These are phyloP conservation scores for Stachybotrys chartarum DNA, from an alignment of 2,329 filamentous ascomycete species.

Conservation along the genomic window DNA sequence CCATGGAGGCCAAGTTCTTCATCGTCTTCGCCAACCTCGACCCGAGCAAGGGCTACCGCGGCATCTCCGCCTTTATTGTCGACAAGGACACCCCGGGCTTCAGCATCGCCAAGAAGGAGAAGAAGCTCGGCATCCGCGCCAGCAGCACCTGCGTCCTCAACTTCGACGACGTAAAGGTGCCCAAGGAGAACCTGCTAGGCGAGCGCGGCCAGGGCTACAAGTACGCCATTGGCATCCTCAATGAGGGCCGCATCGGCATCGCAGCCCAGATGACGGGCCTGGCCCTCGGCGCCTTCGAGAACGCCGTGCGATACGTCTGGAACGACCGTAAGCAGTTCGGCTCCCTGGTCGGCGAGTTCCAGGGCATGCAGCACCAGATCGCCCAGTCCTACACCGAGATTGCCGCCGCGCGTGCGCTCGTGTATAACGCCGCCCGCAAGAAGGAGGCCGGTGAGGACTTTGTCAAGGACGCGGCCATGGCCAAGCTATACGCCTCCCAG, in stretches of 20 bases:
- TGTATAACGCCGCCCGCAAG: conserved; percentile 94
- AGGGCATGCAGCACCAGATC: conserved; percentile 98
- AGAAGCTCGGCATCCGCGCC: conserved; percentile 95
- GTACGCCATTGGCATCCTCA: conserved; percentile 88
- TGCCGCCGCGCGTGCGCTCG: conserved; percentile 78
- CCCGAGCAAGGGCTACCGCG: conserved; percentile 87
- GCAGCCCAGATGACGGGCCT: conserved; percentile 98
- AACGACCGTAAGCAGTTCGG: conserved; percentile 98
- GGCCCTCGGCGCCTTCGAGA: conserved; percentile 89
- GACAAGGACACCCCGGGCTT: conserved; percentile 88
- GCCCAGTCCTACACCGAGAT: conserved; percentile 96
- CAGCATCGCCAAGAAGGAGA: conserved; percentile 97
- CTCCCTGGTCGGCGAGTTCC: conserved; percentile 88
- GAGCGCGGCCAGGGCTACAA: conserved; percentile 92
- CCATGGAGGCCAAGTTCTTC: conserved; percentile 87
- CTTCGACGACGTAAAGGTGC: conserved; percentile 92
- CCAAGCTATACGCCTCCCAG: conserved; percentile 90
- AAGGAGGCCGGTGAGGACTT: conserved; percentile 98
- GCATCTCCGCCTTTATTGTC: conserved; percentile 92
- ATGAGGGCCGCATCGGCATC: conserved; percentile 96
- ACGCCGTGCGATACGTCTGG: conserved; percentile 89
- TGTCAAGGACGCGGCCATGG: conserved; percentile 94
- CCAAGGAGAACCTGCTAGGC: conserved; percentile 81
- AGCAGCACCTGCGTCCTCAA: conserved; percentile 96
- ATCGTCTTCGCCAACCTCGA: conserved; percentile 97